Conservation (phyloP, 2,329 filamentous ascomycete species). For the Phyllosticta citrichinensis region DNA sequence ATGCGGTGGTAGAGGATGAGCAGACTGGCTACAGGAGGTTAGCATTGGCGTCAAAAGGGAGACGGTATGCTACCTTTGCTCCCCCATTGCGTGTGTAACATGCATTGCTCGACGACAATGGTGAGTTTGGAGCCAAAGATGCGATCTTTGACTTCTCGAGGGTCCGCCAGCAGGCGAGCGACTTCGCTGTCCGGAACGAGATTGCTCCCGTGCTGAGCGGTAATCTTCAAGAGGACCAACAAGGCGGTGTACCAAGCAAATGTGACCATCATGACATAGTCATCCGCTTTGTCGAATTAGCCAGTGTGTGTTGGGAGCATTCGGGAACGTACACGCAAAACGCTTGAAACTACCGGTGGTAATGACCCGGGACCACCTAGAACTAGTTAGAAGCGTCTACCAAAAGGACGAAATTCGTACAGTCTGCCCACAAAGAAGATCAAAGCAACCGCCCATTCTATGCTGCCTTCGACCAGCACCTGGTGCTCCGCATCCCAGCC, state of each 20-base stretch:
- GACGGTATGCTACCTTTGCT: slow-evolving; percentile 1
- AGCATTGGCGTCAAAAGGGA: neutral
- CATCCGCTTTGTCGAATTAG: neutral
- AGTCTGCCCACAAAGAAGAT: slow-evolving; percentile 9
- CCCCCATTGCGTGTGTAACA: slow-evolving; percentile 12
- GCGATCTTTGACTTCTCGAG: slow-evolving; percentile 21
- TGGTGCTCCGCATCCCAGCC: neutral
- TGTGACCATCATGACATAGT: slow-evolving; percentile 12
- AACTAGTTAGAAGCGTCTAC: neutral
- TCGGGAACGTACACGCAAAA: neutral
- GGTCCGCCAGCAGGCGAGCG: slow-evolving; percentile 8
- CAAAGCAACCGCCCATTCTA: slow-evolving; percentile 7
- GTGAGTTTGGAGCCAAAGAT: slow-evolving; percentile 28
- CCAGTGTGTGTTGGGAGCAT: too few relatives aligned
- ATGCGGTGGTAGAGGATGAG: slow-evolving; percentile 10
- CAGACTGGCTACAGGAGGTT: neutral
- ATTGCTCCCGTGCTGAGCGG: slow-evolving; percentile 11
- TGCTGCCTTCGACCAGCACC: slow-evolving; percentile 10
- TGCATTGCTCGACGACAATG: slow-evolving; percentile 23
- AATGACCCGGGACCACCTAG: slow-evolving; percentile 11
- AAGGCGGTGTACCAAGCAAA: slow-evolving; percentile 12
- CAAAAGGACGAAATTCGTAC: neutral
- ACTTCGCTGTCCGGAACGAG: slow-evolving; percentile 8
- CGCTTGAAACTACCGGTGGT: slow-evolving; percentile 5
- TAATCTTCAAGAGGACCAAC: slow-evolving; percentile 13